A percentile compares a stretch with the other conserved stretches of the same genome.
These are phyloP conservation scores for Trametes cinnabarina DNA, from an alignment of 768 basidiomycete species.

Conservation along the genomic window DNA sequence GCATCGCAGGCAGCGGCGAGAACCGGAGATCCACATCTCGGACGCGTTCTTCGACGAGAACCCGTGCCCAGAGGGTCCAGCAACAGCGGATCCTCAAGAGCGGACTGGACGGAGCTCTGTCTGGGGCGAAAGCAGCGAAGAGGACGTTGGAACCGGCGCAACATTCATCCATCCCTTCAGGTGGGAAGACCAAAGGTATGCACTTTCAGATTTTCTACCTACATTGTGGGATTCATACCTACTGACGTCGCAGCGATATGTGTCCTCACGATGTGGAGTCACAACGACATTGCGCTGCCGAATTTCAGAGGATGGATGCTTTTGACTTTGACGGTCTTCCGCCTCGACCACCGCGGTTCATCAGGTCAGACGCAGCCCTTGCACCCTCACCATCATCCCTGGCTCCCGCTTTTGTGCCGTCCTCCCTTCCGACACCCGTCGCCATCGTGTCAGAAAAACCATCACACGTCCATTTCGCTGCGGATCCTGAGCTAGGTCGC, in stretches of 20 bases:
- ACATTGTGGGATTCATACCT: no score
- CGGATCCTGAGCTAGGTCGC: background rate
- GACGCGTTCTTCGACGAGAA: constrained; percentile 45
- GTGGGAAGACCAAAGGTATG: constrained; percentile 19
- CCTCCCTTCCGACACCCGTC: background rate
- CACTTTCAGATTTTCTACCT: no score
- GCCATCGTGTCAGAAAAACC: background rate
- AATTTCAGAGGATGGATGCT: constrained; percentile 21
- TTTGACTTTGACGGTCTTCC: constrained; percentile 40
- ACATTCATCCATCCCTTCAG: constrained; percentile 33
- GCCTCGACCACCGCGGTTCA: constrained; percentile 19
- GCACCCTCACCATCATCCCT: background rate
- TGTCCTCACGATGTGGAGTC: constrained; percentile 22
- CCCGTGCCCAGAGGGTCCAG: constrained; percentile 45
- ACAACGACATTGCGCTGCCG: constrained; percentile 8
- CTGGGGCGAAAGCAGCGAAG: constrained; percentile 26
- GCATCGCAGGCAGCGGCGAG: constrained; percentile 22
- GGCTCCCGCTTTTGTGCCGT: background rate
- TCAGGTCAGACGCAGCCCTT: background rate
- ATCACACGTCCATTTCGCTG: constrained; percentile 9
- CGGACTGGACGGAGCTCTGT: constrained; percentile 16
- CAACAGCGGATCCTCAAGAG: constrained; percentile 34
- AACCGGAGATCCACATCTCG: constrained; percentile 33
- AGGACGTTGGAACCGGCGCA: constrained; percentile 28
- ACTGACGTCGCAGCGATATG: background rate